phyloP scores from a whole-genome alignment of 495 filamentous ascomycete species.

The Penicillium canariense region DNA sequence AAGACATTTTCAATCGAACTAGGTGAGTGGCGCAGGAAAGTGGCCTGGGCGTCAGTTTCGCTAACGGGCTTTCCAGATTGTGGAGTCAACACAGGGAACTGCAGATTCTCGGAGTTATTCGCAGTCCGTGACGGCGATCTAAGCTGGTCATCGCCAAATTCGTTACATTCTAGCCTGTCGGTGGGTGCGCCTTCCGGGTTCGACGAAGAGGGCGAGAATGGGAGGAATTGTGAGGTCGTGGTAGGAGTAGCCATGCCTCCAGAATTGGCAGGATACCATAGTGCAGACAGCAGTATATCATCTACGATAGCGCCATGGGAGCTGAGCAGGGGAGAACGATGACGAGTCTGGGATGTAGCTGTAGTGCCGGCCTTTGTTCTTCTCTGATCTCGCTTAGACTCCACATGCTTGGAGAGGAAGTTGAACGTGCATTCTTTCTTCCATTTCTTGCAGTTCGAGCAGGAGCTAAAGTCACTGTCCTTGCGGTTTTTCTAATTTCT shows the following conservation, averaged over 20 bases:
- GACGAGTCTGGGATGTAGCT: background rate
- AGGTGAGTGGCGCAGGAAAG: too few relatives aligned
- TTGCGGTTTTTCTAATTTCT: constrained; percentile 11
- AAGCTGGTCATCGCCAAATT: background rate
- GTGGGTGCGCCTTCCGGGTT: background rate
- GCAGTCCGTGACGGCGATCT: background rate
- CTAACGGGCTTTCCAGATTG: background rate
- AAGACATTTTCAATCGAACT: background rate
- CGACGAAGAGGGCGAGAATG: constrained; percentile 2
- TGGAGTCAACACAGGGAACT: background rate
- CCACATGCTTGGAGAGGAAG: constrained; percentile 18
- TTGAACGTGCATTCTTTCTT: constrained; percentile 35
- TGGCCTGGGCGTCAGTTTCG: too few relatives aligned
- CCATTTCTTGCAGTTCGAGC: constrained; percentile 28
- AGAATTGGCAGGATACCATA: background rate
- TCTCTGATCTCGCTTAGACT: constrained; percentile 4
- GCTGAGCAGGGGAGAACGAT: background rate
- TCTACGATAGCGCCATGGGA: background rate
- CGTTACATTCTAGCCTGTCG: background rate
- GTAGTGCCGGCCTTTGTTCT: background rate
- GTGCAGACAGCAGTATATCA: constrained; percentile 5
- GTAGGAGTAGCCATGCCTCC: background rate
- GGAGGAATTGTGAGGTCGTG: background rate
- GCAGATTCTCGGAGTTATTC: background rate
- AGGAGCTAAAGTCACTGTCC: constrained; percentile 14